Evolutionary conservation across 768 basidiomycete species (phyloP), one percentile per base, ranked within the genome.

Genomic region (Gautieria morchelliformis): DNA sequence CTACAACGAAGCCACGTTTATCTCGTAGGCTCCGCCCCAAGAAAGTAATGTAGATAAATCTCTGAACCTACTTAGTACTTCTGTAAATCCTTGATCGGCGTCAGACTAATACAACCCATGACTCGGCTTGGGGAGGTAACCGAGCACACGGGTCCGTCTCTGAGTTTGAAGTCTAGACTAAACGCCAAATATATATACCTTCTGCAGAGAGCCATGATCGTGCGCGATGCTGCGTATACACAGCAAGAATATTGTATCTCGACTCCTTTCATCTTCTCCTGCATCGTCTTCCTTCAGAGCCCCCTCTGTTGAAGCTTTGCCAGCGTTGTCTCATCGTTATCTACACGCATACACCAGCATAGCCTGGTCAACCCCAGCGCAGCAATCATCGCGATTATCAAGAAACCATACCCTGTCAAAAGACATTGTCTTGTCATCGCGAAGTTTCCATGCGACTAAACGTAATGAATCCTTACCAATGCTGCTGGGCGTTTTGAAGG

Each of bases 1-100:
- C n/a, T 97, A 88, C 76, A 89, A 81, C 65, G 94, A 98, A 68
- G 89, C 92, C 0, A 87, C 93, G 2, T 96, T 88, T 72, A 89
- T 97, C 65, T 94, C 91, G 48, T 72, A 52, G 27, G 51, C 24
- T 49, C 8, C 27, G 15, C 48, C 48, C 48, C 8, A 49, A 49
- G 42, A 44, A 44, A 44, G 42, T 44, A 22, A 8, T 12, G 9
- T n/a, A 22, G 9, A 9, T 44, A 19, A n/a, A 44, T n/a, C 20
- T 9, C 42, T n/a, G 42, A 14, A n/a, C 20, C 20, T 44, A 44
- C 27, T 5, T 27, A 27, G 27, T 27, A 27, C 27, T 27, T 27
- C 27, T 27, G 27, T 27, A 37, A 3, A 37, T 37, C 35, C 35
- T 37, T 14, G 10, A 9, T 14, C 14, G 2, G 8, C 14, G 8